Conservation (phyloP, 2,329 filamentous ascomycete species). For the Clarireedia hainanense region DNA sequence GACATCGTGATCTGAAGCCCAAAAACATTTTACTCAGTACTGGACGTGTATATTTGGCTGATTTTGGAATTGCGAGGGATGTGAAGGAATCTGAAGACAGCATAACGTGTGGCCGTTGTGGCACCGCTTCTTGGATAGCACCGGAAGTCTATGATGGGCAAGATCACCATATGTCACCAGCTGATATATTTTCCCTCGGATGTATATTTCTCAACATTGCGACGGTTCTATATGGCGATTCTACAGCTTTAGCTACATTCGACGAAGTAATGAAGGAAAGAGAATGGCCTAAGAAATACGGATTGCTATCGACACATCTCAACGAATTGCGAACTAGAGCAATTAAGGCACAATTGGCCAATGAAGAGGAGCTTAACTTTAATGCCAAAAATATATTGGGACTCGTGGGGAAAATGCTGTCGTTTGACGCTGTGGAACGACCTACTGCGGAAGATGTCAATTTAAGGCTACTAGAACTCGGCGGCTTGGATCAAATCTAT, state of each 20-base stretch:
- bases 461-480: slow-evolving; percentile 37
- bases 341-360: slow-evolving; percentile 11
- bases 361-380: slow-evolving; percentile 13
- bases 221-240: slow-evolving; percentile 35
- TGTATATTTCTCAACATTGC: slow-evolving; percentile 39
- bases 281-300: slow-evolving; percentile 30
- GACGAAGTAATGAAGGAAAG: slow-evolving; percentile 31
- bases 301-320: slow-evolving; percentile 14
- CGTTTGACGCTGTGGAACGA: slow-evolving; percentile 40
- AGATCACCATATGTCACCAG: slow-evolving; percentile 39
- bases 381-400: slow-evolving; percentile 33
- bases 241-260: slow-evolving; percentile 31
- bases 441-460: slow-evolving; percentile 45
- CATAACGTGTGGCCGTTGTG: slow-evolving; percentile 33
- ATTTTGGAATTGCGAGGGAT: slow-evolving; percentile 42
- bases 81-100: slow-evolving; percentile 39
- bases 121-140: slow-evolving; percentile 38
- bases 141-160: slow-evolving; percentile 34
- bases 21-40: slow-evolving; percentile 40
- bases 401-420: slow-evolving; percentile 45
- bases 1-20: slow-evolving; percentile 42
- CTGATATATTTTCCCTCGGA: slow-evolving; percentile 42
- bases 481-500: slow-evolving; percentile 41
- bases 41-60: slow-evolving; percentile 39
- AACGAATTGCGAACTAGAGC: slow-evolving; percentile 12